These are phyloP conservation scores for Fragaria vesca DNA, from an alignment of 306 rosid genomes.

Conservation along the genomic window DNA sequence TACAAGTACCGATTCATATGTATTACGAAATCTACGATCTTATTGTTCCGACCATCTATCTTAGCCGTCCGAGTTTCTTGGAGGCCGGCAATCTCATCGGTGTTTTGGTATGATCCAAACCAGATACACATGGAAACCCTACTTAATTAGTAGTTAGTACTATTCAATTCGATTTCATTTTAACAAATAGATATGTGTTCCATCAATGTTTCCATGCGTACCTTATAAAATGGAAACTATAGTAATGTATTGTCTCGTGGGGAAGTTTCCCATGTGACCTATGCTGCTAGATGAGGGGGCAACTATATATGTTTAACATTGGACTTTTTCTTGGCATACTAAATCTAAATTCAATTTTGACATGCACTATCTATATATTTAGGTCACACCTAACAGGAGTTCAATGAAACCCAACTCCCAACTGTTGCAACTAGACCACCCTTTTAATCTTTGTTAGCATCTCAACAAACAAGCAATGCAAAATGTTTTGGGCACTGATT, in stretches of 20 bases:
- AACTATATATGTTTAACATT: background rate
- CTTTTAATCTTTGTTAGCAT: background rate
- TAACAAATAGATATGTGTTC: background rate
- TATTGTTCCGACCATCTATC: background rate
- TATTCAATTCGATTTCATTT: background rate
- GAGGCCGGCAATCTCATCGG: background rate
- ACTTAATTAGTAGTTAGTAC: background rate
- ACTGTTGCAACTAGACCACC: background rate
- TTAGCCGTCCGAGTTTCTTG: background rate
- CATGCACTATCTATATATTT: slow-evolving; percentile 1
- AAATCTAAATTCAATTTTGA: slow-evolving; percentile 19
- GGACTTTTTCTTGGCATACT: background rate
- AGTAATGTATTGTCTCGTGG: background rate
- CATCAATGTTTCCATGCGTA: background rate
- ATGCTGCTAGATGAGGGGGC: slow-evolving; percentile 6
- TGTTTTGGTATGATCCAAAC: background rate
- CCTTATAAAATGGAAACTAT: background rate
- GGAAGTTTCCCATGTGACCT: slow-evolving; percentile 1
- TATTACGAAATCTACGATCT: background rate
- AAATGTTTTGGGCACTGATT: background rate
- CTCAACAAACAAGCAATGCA: background rate
- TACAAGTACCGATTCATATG: background rate
- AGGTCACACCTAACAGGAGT: slow-evolving; percentile 10
- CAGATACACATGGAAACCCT: background rate
- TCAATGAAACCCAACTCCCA: slow-evolving; percentile 12